Evolutionary conservation across 768 basidiomycete genomes (phyloP).

Genomic region (Mycena olivaceomarginata): DNA sequence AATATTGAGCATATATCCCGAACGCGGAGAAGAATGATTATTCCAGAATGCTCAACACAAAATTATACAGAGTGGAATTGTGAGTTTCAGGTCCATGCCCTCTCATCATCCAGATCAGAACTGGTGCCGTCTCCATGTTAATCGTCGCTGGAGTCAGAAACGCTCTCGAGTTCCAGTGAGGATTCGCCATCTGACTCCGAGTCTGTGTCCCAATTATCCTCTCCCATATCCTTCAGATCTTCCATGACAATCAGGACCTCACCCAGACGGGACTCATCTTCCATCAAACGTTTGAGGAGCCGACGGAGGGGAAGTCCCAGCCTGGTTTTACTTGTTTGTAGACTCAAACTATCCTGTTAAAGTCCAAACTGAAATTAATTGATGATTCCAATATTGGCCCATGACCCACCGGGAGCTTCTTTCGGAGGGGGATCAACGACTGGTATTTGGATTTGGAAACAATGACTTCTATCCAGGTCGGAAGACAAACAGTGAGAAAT

Average conservation of each 20-base stretch:
- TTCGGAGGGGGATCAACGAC: not conserved
- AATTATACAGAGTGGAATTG: no score
- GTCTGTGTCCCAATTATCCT: not conserved
- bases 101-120: no score
- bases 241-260: not conserved
- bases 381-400: not conserved
- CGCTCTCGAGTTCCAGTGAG: not conserved
- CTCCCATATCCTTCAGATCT: conserved; percentile 24
- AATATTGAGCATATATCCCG: no score
- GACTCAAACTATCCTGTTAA: not conserved
- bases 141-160: not conserved
- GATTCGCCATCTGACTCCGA: not conserved
- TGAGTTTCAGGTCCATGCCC: no score
- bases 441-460: not conserved
- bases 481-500: not conserved
- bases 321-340: not conserved
- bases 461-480: not conserved
- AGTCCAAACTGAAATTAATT: not conserved
- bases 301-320: not conserved
- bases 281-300: not conserved
- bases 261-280: not conserved
- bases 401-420: not conserved
- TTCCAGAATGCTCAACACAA: no score
- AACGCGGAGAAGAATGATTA: no score
- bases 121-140: no score